phyloP scores from a whole-genome alignment of 2,329 filamentous ascomycete genomes.

The Exutisphaerella laricina region DNA sequence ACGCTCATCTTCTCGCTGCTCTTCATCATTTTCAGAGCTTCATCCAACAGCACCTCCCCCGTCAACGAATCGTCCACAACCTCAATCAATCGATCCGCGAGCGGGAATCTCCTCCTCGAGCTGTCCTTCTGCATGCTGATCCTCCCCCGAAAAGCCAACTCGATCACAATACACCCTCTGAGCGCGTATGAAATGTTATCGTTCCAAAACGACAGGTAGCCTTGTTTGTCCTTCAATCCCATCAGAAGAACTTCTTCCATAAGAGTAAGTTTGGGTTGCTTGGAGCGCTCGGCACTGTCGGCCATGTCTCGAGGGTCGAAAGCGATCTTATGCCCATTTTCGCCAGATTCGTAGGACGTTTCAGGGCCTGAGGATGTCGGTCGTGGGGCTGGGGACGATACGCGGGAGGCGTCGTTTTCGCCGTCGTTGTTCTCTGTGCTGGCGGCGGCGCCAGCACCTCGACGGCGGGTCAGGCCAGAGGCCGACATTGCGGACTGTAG shows the following conservation, averaged over 20 bases:
- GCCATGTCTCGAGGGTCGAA: slow-evolving; percentile 96
- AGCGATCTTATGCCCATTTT: slow-evolving; percentile 98
- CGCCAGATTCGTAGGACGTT: slow-evolving; percentile 78
- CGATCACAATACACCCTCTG: slow-evolving; percentile 95
- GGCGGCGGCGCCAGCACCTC: slow-evolving; percentile 56
- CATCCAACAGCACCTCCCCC: slow-evolving; percentile 92
- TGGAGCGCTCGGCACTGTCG: slow-evolving; percentile 91
- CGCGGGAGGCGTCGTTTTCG: slow-evolving; percentile 60
- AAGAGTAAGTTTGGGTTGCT: slow-evolving; percentile 95
- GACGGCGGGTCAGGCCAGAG: slow-evolving; percentile 66
- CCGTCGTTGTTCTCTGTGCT: slow-evolving; percentile 53
- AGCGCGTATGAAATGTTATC: slow-evolving; percentile 99
- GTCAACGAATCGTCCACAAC: slow-evolving; percentile 95
- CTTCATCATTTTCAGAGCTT: slow-evolving; percentile 99
- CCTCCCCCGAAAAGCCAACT: slow-evolving; percentile 89
- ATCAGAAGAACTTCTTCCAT: slow-evolving; percentile 98
- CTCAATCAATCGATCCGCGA: slow-evolving; percentile 91
- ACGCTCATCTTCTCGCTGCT: slow-evolving; percentile 99
- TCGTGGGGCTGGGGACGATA: slow-evolving; percentile 59
- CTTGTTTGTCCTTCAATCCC: slow-evolving; percentile 98
- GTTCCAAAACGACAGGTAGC: slow-evolving; percentile 99
- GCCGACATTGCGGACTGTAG: slow-evolving; percentile 65
- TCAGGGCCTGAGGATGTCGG: slow-evolving; percentile 55
- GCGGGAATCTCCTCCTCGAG: slow-evolving; percentile 80
- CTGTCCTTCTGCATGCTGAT: slow-evolving; percentile 99